phyloP scores from a whole-genome alignment of 208 protist genomes.

The Jaenimonas drosophilae region DNA sequence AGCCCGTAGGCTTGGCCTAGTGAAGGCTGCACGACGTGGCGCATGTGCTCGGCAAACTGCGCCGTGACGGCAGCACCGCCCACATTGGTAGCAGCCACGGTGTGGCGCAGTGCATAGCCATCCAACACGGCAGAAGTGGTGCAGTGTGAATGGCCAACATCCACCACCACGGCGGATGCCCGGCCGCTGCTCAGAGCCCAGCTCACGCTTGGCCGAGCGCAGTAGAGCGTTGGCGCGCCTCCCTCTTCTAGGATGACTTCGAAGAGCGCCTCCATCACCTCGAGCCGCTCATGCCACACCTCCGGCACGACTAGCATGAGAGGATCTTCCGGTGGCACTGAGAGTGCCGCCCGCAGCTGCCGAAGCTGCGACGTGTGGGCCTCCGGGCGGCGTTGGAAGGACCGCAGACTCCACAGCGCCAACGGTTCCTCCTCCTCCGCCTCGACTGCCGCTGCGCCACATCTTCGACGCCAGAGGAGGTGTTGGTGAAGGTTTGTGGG shows the following conservation, averaged over 20 bases:
- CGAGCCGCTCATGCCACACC: constrained; percentile 51
- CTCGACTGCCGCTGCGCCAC: constrained; percentile 2
- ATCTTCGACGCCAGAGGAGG: no score
- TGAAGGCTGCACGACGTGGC: constrained; percentile 2
- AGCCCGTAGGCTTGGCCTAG: constrained; percentile 8
- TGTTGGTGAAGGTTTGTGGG: no score
- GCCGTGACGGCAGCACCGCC: constrained; percentile 47
- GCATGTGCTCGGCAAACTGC: constrained; percentile 15
- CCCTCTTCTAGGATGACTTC: constrained; percentile 43
- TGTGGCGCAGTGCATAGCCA: constrained; percentile 63
- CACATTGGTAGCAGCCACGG: constrained; percentile 27
- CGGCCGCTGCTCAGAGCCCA: constrained; percentile 56
- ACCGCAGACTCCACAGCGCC: constrained; percentile 47
- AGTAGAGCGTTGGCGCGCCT: constrained; percentile 48
- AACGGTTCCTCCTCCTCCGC: constrained; percentile 9
- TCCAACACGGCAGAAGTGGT: constrained; percentile 73
- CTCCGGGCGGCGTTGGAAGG: constrained; percentile 22
- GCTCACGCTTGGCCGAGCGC: constrained; percentile 57
- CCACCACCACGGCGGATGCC: constrained; percentile 60
- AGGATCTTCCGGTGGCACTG: constrained; percentile 31
- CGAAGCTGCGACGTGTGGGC: constrained; percentile 36
- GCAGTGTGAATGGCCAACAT: constrained; percentile 65
- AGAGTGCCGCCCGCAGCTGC: constrained; percentile 24
- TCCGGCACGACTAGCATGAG: constrained; percentile 75
- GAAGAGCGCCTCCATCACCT: constrained; percentile 47